Evolutionary conservation across 2,329 filamentous ascomycete genomes (phyloP).

Genomic region (Chrysoporthe austroafricana): DNA sequence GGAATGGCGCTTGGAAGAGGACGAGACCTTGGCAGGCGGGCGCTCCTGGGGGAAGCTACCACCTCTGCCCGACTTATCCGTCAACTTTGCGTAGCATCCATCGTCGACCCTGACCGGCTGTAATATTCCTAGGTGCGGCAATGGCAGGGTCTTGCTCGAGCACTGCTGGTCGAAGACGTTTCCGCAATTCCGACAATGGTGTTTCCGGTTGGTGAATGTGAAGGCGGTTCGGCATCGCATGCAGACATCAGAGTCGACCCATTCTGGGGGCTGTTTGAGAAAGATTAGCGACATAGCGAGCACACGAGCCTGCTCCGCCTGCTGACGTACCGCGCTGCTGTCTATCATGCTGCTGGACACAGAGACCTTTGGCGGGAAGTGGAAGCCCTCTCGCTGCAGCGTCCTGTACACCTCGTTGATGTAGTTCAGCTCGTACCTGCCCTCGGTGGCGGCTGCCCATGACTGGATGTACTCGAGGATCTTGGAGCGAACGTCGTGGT

Average conservation of each 20-base stretch:
- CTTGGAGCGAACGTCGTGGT: constrained; percentile 83
- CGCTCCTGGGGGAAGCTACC: constrained; percentile 41
- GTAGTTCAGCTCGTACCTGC: constrained; percentile 80
- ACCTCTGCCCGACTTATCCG: constrained; percentile 66
- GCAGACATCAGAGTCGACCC: constrained; percentile 96
- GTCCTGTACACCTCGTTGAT: constrained; percentile 85
- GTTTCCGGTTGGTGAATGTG: constrained; percentile 97
- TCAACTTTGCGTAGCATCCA: constrained; percentile 89
- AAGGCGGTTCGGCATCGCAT: constrained; percentile 97
- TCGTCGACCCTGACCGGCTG: constrained; percentile 94
- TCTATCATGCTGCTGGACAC: constrained; percentile 98
- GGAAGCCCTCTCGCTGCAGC: constrained; percentile 82
- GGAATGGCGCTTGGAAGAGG: constrained; percentile 65
- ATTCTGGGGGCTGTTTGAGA: constrained; percentile 78
- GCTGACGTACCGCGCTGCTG: constrained; percentile 75
- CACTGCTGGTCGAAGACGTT: constrained; percentile 97
- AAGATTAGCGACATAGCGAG: not conserved
- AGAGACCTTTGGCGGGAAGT: constrained; percentile 83
- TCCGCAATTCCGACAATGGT: constrained; percentile 97
- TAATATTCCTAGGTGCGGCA: constrained; percentile 91
- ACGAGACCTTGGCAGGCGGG: constrained; percentile 49
- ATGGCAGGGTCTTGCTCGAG: constrained; percentile 82
- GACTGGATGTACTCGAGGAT: constrained; percentile 92
- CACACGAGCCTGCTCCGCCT: constrained; percentile 40
- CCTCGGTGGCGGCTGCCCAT: constrained; percentile 90